Percentiles rank a stretch among this genome's conserved stretches.
Evolutionary conservation across 345 rosid species (phyloP).

Genomic region (Hevea brasiliensis): DNA sequence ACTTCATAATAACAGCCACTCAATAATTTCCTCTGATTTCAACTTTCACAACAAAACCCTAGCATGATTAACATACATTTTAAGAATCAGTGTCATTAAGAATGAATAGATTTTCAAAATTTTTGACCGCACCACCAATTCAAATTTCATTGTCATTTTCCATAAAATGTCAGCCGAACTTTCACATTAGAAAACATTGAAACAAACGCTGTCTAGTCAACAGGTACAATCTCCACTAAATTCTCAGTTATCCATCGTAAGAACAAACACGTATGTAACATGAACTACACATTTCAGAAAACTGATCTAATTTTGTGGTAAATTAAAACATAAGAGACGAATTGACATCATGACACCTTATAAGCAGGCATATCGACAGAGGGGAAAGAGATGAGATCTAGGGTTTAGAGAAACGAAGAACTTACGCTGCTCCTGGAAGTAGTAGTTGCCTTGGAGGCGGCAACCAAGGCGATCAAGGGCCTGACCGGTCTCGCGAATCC

Average conservation of each 20-base stretch:
- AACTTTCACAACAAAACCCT: too few species aligned
- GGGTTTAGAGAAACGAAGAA: slow-evolving; percentile 11
- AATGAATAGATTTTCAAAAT: too few species aligned
- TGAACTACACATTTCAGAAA: too few species aligned
- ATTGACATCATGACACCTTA: not conserved
- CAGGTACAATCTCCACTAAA: not conserved
- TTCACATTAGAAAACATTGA: too few species aligned
- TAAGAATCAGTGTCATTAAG: too few species aligned
- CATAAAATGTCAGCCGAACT: not conserved
- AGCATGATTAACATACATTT: too few species aligned
- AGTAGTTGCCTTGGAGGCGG: slow-evolving; percentile 83
- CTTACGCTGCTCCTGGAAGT: slow-evolving; percentile 83
- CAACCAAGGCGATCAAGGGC: slow-evolving; percentile 95
- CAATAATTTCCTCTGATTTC: too few species aligned
- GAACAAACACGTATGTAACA: too few species aligned
- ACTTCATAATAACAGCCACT: too few species aligned
- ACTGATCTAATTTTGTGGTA: not conserved
- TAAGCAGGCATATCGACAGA: too few species aligned
- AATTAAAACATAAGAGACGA: not conserved
- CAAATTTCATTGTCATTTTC: not conserved
- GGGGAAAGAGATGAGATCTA: slow-evolving; percentile 4
- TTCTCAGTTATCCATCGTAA: not conserved
- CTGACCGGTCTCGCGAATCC: slow-evolving; percentile 95
- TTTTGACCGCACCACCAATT: not conserved
- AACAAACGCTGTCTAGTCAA: not conserved